Percentiles rank a stretch among this genome's conserved stretches.
phyloP scores from a whole-genome alignment of 768 basidiomycete species.

The Pholiota microspora region DNA sequence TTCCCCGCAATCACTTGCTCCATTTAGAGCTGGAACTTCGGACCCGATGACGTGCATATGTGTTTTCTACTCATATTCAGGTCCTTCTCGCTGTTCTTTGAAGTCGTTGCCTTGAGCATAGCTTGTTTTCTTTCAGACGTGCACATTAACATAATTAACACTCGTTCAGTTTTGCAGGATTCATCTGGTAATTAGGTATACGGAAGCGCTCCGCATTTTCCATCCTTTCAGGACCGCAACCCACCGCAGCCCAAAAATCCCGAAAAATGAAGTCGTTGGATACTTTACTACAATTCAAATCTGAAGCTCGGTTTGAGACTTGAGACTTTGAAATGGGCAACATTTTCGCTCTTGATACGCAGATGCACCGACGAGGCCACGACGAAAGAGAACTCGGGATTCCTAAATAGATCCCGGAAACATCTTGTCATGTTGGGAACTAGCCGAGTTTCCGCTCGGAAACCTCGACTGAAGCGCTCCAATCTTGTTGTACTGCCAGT shows the following conservation, averaged over 20 bases:
- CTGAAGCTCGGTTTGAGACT: background rate
- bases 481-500: constrained; percentile 3
- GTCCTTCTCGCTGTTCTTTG: background rate
- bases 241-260: background rate
- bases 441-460: constrained; percentile 8
- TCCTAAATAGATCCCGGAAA: constrained; percentile 2
- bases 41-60: background rate
- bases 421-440: background rate
- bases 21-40: background rate
- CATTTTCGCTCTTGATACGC: background rate
- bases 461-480: constrained; percentile 1
- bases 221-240: background rate
- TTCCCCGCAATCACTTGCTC: background rate
- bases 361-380: background rate
- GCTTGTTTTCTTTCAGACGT: background rate
- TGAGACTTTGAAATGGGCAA: background rate
- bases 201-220: background rate
- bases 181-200: background rate
- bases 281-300: background rate
- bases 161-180: background rate
- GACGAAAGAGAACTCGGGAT: background rate
- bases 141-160: background rate
- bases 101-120: background rate
- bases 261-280: background rate
- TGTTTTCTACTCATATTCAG: background rate